Base-by-base conservation (phyloP, 176 grass and related monocot species). In the Rhynchospora pubera region DNA sequence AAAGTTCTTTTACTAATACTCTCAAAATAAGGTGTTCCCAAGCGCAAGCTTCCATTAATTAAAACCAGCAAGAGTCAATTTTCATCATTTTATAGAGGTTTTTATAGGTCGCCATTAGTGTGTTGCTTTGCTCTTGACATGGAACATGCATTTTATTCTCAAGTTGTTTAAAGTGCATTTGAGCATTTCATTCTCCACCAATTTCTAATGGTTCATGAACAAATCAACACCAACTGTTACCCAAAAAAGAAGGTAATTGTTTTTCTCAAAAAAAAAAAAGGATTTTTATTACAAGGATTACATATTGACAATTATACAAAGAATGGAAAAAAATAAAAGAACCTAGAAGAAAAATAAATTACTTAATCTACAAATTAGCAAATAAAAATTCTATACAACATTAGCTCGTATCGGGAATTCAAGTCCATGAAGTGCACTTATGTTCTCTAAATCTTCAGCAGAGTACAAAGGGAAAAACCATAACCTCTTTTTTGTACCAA, bases 391-490 rank as follows among this genome's bases (percentile, higher is more conserved):
- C 28, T 53, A 75, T 57, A 88, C 79, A 79, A 86, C 85, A 45
- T 92, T 85, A 23, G 85, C 82, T 57, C 80, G 86, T 42, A 83
- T 92, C 28, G 88, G 90, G 83, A 97, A 97, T 83, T 94, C 91
- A 50, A 97, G 79, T 53, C 94, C 94, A 65, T 62, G 79, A 70
- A 97, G 88, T 24, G 91, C 80, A 57, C 85, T 73, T 21, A 94
- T 87, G 79, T 89, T 92, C 58, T 83, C 83, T 69, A 94, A 57
- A 94, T 97, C 94, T 63, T 92, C 90, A 2, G 24, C 32, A 22
- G 90, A 92, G 86, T 92, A 91, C 32, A 94, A 52, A 0, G 94
- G 94, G 42, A 97, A 64, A 68, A 97, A 97, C 94, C 91, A 97
- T 70, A 97, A 45, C 86, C 88, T 73, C 39, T 68, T 97, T 58